These are phyloP conservation scores for Logfia minima DNA, from an alignment of 129 eudicot genomes.

Conservation along the genomic window DNA sequence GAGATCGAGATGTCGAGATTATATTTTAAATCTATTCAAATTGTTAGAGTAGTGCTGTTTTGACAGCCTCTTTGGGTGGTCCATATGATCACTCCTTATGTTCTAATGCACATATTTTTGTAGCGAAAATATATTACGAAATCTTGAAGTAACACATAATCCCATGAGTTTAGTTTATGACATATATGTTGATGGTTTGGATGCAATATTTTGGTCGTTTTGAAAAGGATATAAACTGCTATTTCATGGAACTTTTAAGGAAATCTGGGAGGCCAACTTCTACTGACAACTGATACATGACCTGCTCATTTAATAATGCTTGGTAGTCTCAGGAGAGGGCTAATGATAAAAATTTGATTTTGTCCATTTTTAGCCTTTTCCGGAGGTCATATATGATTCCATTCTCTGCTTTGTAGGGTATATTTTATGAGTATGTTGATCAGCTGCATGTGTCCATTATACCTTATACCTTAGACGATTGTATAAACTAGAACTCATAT, in stretches of 20 bases:
- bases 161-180: background rate
- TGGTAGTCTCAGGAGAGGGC: slow-evolving; percentile 6
- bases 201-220: background rate
- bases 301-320: slow-evolving; percentile 3
- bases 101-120: no score
- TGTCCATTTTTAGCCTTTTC: slow-evolving; percentile 16
- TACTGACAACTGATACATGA: background rate
- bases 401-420: background rate
- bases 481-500: no score
- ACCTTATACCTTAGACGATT: no score
- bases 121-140: background rate
- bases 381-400: background rate
- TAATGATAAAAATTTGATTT: slow-evolving; percentile 25
- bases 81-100: no score
- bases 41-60: no score
- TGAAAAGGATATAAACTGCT: background rate
- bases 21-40: no score
- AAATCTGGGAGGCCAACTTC: background rate
- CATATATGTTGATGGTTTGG: background rate
- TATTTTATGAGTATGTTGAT: background rate
- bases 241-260: background rate
- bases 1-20: no score
- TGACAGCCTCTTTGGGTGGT: no score
- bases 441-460: background rate
- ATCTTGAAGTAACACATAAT: background rate